Evolutionary conservation across 176 grass and related monocot species (phyloP).

Genomic region (Thalia dealbata): DNA sequence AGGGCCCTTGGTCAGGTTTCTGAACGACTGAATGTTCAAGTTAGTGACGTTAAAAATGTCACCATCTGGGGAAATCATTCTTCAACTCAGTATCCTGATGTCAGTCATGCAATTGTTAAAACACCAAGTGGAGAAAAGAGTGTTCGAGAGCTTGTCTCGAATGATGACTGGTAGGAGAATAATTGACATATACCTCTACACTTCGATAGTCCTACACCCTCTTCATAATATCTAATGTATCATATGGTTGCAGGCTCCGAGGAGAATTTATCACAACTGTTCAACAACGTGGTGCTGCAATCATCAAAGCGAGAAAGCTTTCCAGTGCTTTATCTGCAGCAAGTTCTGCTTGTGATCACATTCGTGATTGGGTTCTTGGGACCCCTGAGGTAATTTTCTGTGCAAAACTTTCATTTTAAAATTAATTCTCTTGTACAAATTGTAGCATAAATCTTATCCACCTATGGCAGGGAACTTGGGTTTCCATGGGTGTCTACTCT

Average conservation of each 20-base stretch:
- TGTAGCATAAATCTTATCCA: neutral
- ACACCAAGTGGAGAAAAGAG: slow-evolving; percentile 62
- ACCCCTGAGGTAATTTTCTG: slow-evolving; percentile 65
- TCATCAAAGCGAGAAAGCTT: slow-evolving; percentile 93
- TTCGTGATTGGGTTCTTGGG: slow-evolving; percentile 95
- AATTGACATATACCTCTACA: neutral
- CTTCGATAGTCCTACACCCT: neutral
- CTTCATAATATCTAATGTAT: neutral
- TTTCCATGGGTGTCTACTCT: slow-evolving; percentile 99
- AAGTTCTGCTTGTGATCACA: slow-evolving; percentile 96
- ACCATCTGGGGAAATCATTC: slow-evolving; percentile 99
- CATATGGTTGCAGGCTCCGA: slow-evolving; percentile 43
- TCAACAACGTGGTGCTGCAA: slow-evolving; percentile 96
- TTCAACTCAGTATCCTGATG: slow-evolving; percentile 91
- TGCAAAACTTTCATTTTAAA: neutral
- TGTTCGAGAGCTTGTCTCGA: slow-evolving; percentile 64
- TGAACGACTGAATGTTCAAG: slow-evolving; percentile 72
- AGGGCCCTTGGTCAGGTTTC: slow-evolving; percentile 89
- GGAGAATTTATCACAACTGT: slow-evolving; percentile 70
- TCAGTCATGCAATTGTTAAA: slow-evolving; percentile 74
- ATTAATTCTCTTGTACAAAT: neutral
- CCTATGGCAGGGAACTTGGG: slow-evolving; percentile 62
- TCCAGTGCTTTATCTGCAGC: slow-evolving; percentile 96
- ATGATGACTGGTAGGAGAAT: slow-evolving; percentile 58
- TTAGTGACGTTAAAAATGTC: slow-evolving; percentile 85